These are phyloP conservation scores for Jimgerdemannia flammicorona DNA, from an alignment of 192 early-diverging fungal species.

Conservation along the genomic window DNA sequence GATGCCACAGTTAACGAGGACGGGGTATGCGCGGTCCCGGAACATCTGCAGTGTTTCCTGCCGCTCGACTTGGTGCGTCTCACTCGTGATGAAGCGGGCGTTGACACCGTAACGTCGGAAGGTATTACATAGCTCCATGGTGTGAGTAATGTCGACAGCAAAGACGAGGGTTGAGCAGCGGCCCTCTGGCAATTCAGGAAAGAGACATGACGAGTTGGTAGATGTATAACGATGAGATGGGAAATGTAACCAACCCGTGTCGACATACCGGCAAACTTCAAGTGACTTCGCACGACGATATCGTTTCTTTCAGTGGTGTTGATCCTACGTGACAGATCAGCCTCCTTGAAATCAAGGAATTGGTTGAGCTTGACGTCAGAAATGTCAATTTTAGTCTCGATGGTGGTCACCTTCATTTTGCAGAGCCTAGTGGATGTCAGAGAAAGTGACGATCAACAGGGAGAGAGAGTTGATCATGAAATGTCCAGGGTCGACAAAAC, in stretches of 20 bases:
- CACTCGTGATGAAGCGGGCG: constrained; percentile 42
- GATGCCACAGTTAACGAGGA: constrained; percentile 90
- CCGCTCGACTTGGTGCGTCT: constrained; percentile 24
- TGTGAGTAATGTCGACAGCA: constrained; percentile 81
- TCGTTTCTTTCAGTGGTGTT: constrained; percentile 57
- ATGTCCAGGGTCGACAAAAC: no score
- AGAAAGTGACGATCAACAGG: neutral
- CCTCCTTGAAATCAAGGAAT: constrained; percentile 59
- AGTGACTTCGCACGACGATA: constrained; percentile 61
- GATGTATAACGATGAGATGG: neutral
- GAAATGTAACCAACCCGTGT: neutral
- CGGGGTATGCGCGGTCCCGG: constrained; percentile 50
- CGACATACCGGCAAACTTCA: constrained; percentile 40
- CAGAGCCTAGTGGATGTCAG: constrained; percentile 47
- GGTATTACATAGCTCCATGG: constrained; percentile 44
- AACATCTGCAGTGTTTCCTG: constrained; percentile 60
- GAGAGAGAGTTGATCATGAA: neutral
- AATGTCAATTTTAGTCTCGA: constrained; percentile 57
- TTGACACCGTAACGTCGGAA: constrained; percentile 55
- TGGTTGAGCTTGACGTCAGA: constrained; percentile 36
- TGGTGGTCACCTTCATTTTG: constrained; percentile 55
- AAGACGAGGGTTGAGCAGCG: constrained; percentile 81
- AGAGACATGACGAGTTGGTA: neutral
- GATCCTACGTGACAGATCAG: constrained; percentile 51
- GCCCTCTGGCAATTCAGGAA: constrained; percentile 10